These are phyloP conservation scores for Cystobasidiaceae sp. DNA, from an alignment of 1,284 basidiomycete genomes.

Conservation along the genomic window DNA sequence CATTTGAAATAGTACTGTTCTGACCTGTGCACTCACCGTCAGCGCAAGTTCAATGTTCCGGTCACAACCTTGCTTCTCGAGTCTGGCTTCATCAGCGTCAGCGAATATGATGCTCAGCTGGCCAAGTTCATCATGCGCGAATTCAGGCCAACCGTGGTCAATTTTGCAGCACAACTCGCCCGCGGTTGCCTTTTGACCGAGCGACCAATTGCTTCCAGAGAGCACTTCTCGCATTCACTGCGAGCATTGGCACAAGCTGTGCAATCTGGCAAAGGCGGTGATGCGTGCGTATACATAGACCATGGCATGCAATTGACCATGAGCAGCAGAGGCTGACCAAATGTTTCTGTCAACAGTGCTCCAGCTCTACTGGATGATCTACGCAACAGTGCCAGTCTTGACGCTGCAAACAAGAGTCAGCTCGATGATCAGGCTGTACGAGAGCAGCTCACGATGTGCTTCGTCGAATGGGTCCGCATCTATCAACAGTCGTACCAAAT, in stretches of 20 bases:
- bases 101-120: slow-evolving; percentile 82
- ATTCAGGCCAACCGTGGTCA: slow-evolving; percentile 68
- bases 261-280: slow-evolving; percentile 69
- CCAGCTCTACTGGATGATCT: slow-evolving; percentile 36
- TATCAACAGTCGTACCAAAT: slow-evolving; percentile 84
- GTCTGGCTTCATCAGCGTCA: slow-evolving; percentile 70
- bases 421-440: slow-evolving; percentile 44
- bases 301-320: no score
- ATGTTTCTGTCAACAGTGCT: no score
- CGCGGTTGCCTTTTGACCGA: slow-evolving; percentile 77
- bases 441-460: slow-evolving; percentile 56
- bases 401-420: slow-evolving; percentile 39
- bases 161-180: slow-evolving; percentile 77
- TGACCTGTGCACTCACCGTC: background rate
- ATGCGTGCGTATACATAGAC: slow-evolving; percentile 57
- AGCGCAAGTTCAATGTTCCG: slow-evolving; percentile 93
- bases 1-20: no score
- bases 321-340: no score
- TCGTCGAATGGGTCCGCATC: slow-evolving; percentile 83
- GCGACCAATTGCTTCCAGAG: slow-evolving; percentile 67
- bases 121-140: slow-evolving; percentile 76
- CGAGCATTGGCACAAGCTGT: slow-evolving; percentile 70
- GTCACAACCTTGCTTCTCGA: slow-evolving; percentile 85
- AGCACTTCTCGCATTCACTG: slow-evolving; percentile 73
- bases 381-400: slow-evolving; percentile 40